Evolutionary conservation across 31 red algal species (phyloP).

Genomic region (Odonthalia washingtoniensis): DNA sequence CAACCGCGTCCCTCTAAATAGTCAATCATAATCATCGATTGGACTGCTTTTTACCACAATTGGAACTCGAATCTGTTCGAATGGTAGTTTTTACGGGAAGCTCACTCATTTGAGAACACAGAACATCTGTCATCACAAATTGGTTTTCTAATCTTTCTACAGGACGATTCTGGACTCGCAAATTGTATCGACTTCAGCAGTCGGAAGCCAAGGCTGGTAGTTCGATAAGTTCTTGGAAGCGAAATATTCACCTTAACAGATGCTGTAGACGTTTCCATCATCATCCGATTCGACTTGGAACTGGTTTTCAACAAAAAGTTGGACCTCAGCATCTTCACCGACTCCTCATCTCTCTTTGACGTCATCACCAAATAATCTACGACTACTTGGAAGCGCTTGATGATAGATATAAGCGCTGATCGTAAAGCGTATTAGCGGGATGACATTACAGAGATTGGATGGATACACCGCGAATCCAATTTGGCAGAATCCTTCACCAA

Average conservation of each 20-base stretch:
- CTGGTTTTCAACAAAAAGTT: not conserved
- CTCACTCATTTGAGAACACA: slow-evolving; percentile 11
- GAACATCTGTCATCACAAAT: not conserved
- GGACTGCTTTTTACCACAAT: not conserved
- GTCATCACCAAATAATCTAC: slow-evolving; percentile 5
- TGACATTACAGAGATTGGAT: no score
- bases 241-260: slow-evolving; percentile 37
- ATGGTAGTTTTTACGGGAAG: slow-evolving; percentile 18
- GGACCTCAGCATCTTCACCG: slow-evolving; percentile 34
- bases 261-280: not conserved
- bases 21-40: not conserved
- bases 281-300: not conserved
- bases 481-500: slow-evolving; percentile 41
- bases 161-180: not conserved
- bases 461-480: slow-evolving; percentile 15
- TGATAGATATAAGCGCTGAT: slow-evolving; percentile 16
- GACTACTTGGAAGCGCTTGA: slow-evolving; percentile 9
- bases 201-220: not conserved
- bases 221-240: slow-evolving; percentile 17
- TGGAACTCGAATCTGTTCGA: not conserved
- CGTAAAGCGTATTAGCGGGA: slow-evolving; percentile 5
- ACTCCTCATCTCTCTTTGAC: slow-evolving; percentile 35
- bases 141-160: slow-evolving; percentile 19
- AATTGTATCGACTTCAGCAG: slow-evolving; percentile 10
- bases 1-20: no score